phyloP scores from a whole-genome alignment of 371 early-diverging fungal species.

The Mucor racemosus region DNA sequence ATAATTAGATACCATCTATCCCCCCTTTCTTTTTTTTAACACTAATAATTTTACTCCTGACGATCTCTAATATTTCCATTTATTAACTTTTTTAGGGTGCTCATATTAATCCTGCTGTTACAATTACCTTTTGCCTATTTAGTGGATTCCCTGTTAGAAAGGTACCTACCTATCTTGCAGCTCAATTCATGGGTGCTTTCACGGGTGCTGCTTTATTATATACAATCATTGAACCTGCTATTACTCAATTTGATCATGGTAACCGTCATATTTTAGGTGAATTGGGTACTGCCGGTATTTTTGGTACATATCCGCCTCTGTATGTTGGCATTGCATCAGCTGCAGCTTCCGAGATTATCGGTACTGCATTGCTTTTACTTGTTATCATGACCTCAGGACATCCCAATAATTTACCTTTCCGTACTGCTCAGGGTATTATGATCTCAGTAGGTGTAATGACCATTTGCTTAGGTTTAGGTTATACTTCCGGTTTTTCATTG shows the following conservation, averaged over 20 bases:
- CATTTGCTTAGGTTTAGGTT: slow-evolving; percentile 58
- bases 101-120: slow-evolving; percentile 83
- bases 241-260: slow-evolving; percentile 66
- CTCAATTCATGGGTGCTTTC: slow-evolving; percentile 76
- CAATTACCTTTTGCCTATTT: slow-evolving; percentile 71
- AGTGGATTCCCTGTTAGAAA: slow-evolving; percentile 69
- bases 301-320: slow-evolving; percentile 69
- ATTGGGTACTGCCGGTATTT: slow-evolving; percentile 73
- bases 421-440: slow-evolving; percentile 63
- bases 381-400: slow-evolving; percentile 77
- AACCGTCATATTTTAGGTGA: slow-evolving; percentile 57
- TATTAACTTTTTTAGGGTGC: slow-evolving; percentile 57
- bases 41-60: slow-evolving; percentile 1
- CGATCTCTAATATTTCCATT: slow-evolving; percentile 6
- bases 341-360: slow-evolving; percentile 77
- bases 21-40: neutral
- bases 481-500: slow-evolving; percentile 79
- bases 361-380: slow-evolving; percentile 76
- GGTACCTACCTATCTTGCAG: slow-evolving; percentile 63
- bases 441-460: slow-evolving; percentile 62
- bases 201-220: slow-evolving; percentile 74
- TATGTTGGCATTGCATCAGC: slow-evolving; percentile 64
- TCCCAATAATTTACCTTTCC: slow-evolving; percentile 67
- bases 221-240: slow-evolving; percentile 55
- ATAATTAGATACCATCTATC: neutral